These are phyloP conservation scores for Ambrosia trifida DNA, from an alignment of 129 eudicot genomes.

Conservation along the genomic window DNA sequence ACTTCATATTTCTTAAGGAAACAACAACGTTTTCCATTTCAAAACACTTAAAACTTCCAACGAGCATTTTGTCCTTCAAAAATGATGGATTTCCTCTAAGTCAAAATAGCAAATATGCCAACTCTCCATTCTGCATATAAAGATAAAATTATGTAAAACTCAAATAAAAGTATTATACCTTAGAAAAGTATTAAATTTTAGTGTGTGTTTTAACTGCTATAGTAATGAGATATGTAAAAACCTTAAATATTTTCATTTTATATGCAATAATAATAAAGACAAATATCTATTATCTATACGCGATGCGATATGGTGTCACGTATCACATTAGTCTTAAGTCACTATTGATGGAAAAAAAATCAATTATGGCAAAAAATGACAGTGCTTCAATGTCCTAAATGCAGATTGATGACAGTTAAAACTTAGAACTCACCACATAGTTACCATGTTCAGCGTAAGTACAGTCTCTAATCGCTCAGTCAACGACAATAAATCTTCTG, in stretches of 20 bases:
- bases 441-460: slow-evolving; percentile 12
- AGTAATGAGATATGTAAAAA: neutral
- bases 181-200: too few species aligned
- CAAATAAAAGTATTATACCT: too few species aligned
- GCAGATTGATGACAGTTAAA: neutral
- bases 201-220: too few species aligned
- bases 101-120: neutral
- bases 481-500: slow-evolving; percentile 75
- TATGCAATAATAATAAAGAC: neutral
- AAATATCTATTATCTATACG: neutral
- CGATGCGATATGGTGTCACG: too few species aligned
- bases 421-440: slow-evolving; percentile 14
- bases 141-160: neutral
- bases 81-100: neutral
- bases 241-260: neutral
- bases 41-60: too few species aligned
- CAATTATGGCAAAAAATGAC: neutral
- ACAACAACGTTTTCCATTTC: too few species aligned
- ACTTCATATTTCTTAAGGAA: too few species aligned
- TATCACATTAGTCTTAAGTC: neutral
- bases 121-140: slow-evolving; percentile 20
- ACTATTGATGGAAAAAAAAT: neutral
- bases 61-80: too few species aligned
- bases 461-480: slow-evolving; percentile 18
- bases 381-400: neutral